These are phyloP conservation scores for Glycine soja DNA, from an alignment of 306 rosid species.

Conservation along the genomic window DNA sequence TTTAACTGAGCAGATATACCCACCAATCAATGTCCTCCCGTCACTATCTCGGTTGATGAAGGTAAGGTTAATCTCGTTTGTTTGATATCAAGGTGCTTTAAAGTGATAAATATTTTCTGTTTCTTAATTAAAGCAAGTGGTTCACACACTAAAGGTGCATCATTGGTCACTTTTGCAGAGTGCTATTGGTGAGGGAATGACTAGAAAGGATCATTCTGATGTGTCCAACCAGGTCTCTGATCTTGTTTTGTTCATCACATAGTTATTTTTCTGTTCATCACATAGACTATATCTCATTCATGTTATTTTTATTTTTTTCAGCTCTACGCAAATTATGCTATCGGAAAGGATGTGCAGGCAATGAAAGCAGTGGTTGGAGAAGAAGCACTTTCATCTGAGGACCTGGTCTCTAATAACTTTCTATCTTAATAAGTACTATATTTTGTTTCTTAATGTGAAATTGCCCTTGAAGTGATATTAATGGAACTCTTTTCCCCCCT, in stretches of 20 bases:
- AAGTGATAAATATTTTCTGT: constrained; percentile 28
- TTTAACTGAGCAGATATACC: constrained; percentile 76
- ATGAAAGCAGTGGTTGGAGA: constrained; percentile 99
- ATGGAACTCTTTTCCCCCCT: constrained; percentile 20
- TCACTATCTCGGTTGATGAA: constrained; percentile 98
- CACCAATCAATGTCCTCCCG: constrained; percentile 98
- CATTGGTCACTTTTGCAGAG: constrained; percentile 68
- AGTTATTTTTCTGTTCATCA: background rate
- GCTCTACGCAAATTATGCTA: constrained; percentile 99
- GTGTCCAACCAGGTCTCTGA: constrained; percentile 94
- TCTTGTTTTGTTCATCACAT: constrained; percentile 26
- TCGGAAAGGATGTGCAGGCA: constrained; percentile 99
- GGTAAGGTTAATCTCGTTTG: constrained; percentile 59
- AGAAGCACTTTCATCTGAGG: constrained; percentile 99
- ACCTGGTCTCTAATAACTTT: constrained; percentile 68
- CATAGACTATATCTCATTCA: constrained; percentile 32
- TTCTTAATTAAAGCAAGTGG: constrained; percentile 30
- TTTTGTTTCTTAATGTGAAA: constrained; percentile 25
- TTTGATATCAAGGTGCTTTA: constrained; percentile 41
- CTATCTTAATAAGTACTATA: background rate
- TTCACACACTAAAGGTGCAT: constrained; percentile 30
- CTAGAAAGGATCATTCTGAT: constrained; percentile 96
- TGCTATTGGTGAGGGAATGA: constrained; percentile 99
- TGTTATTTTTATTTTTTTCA: constrained; percentile 47
- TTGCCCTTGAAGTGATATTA: constrained; percentile 34